Evolutionary conservation across 2,329 filamentous ascomycete species (phyloP), one percentile per base, ranked within the genome.

Genomic region (Penicillium sp.): DNA sequence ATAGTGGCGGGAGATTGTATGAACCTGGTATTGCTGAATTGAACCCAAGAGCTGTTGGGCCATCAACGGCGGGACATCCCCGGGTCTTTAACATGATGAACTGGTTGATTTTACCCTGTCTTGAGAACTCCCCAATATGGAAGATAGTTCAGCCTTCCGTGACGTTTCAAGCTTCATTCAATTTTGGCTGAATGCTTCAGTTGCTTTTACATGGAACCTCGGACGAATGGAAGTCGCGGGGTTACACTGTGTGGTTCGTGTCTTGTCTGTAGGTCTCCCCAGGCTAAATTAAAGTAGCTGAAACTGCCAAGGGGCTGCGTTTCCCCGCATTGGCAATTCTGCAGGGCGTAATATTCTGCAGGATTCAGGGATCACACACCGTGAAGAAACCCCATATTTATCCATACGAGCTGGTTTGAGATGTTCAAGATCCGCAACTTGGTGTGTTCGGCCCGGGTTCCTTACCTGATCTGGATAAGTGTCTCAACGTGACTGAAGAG

Each of bases 311-410:
- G 26, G 45, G 24, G 4, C 17, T n/a, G 15, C 7, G 7, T 30
- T n/a, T 30, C 45, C 45, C 45, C 45, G 45, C 45, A 49, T 49
- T 30, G 15, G 45, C 24, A 28, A 47, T 22, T 17, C 24, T 49
- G 45, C 26, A 49, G 45, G 17, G 13, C 24, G 24, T 49, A 44
- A 44, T 49, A 44, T 24, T 44, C 40, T 30, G 24, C 45, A 49
- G 15, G 15, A 30, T 30, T 5, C 26, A 24, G 19, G 22, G 40
- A 13, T 44, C 40, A 19, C 7, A 30, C 24, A 2, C 10, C 26
- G 26, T 49, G 45, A 49, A 28, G 45, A 49, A 49, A 49, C 45
- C 44, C 26, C 24, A 30, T 13, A 49, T 49, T 49, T 49, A 49
- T 30, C 45, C 45, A 49, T 12, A 17, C 28, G 7, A n/a, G 24